phyloP scores from a whole-genome alignment of 352 stramenopile species.

The Globisporangium spinosum region DNA sequence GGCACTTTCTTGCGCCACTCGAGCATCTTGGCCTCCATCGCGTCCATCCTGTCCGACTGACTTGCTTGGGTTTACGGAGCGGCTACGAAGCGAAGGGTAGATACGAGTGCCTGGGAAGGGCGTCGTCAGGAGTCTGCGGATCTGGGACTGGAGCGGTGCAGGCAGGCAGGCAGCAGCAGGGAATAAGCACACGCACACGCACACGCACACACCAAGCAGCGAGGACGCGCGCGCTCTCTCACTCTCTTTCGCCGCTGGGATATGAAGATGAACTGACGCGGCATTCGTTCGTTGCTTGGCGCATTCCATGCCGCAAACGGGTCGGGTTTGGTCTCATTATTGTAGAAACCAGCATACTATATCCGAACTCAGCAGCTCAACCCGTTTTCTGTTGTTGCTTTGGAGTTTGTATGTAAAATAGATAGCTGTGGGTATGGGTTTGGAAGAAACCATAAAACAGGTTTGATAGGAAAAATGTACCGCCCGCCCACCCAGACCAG shows the following conservation, averaged over 20 bases:
- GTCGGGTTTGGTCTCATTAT: not conserved
- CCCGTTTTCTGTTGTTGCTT: not conserved
- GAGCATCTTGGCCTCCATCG: conserved; percentile 68
- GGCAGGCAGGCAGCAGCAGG: not conserved
- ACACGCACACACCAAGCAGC: not conserved
- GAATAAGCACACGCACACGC: not conserved
- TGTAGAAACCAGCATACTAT: not conserved
- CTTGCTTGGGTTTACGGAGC: not conserved
- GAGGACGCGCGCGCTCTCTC: too few species aligned
- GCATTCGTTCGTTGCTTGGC: not conserved
- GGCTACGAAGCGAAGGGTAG: not conserved
- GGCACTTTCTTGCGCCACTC: conserved; percentile 66
- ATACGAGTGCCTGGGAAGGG: not conserved
- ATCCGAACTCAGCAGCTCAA: not conserved
- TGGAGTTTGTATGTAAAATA: not conserved
- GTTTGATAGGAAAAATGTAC: not conserved
- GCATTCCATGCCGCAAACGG: not conserved
- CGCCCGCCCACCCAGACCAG: not conserved
- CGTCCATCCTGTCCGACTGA: conserved; percentile 23
- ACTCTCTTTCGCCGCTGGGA: not conserved
- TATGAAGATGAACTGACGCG: not conserved
- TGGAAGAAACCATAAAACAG: not conserved
- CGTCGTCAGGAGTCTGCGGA: not conserved
- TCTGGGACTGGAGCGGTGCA: not conserved
- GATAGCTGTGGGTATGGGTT: not conserved